A percentile compares a stretch with the other conserved stretches of the same genome.
These are phyloP conservation scores for Cenococcum geophilum DNA, from an alignment of 495 filamentous ascomycete genomes.

Conservation along the genomic window DNA sequence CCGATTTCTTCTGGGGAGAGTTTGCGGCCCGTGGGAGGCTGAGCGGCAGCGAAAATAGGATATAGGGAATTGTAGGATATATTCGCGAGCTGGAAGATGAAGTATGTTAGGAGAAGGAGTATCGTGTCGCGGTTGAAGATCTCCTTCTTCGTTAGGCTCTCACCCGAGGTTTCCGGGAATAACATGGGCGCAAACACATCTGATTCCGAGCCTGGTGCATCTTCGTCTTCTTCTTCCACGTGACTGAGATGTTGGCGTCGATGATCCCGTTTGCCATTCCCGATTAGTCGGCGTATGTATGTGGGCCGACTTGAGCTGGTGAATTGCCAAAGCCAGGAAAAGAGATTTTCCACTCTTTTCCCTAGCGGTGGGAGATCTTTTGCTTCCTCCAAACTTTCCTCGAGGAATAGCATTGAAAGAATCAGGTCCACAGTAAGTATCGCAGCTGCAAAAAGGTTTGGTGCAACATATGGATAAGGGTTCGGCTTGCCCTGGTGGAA, in stretches of 20 bases:
- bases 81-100: conserved; percentile 84
- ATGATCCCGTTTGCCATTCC: conserved; percentile 13
- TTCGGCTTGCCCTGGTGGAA: conserved; percentile 47
- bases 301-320: conserved; percentile 55
- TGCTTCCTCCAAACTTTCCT: conserved; percentile 79
- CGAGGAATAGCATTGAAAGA: conserved; percentile 66
- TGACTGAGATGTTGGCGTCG: conserved; percentile 27
- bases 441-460: conserved; percentile 68
- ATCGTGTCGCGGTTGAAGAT: conserved; percentile 71
- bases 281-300: conserved; percentile 45
- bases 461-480: conserved; percentile 75
- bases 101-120: conserved; percentile 70
- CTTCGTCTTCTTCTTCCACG: conserved; percentile 39
- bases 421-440: conserved; percentile 69
- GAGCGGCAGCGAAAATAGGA: conserved; percentile 76
- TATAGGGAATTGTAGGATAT: conserved; percentile 87
- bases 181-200: conserved; percentile 36
- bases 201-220: conserved; percentile 33
- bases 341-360: conserved; percentile 52
- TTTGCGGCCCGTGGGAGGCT: conserved; percentile 65
- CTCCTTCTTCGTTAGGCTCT: conserved; percentile 35
- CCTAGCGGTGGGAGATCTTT: conserved; percentile 57
- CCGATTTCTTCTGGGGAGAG: conserved; percentile 78
- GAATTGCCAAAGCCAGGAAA: conserved; percentile 71
- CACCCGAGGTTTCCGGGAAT: conserved; percentile 36